Evolutionary conservation across 106 monocot genomes (phyloP), one percentile per base, ranked within the genome.

Genomic region (Phalaenopsis equestris): DNA sequence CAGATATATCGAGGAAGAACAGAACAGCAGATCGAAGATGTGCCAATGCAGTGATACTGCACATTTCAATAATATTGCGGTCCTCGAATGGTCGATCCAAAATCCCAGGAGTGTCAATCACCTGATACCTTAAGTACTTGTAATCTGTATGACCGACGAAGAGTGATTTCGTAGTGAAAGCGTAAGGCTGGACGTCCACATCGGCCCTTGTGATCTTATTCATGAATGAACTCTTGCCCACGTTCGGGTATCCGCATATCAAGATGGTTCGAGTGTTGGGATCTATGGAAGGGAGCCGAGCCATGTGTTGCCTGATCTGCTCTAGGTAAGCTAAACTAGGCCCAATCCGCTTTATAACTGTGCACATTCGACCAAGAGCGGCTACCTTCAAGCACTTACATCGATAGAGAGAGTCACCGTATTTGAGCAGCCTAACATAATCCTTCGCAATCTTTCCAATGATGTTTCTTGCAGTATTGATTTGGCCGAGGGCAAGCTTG

Each of bases 91-190:
- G 99, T 1, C 94, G 91, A 19, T 99, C 95, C 16, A 99, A 81
- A 79, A 95, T 93, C 16, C 99, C 99, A 24, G 99, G 94, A 30
- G 98, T 99, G 78, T 99, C 98, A 46, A 99, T 99, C 65, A 99
- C 98, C 57, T 95, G 98, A 79, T 99, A 99, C n/a, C 99, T 86
- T 10, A 99, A 84, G 75, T 99, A 99, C 83, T 95, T 95, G 82
- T 99, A 99, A 76, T 99, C 99, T 2, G 99, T 93, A 83, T 99
- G 99, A 15, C 99, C 99, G 41, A 99, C 99, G 85, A 95, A 93
- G 37, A 99, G 85, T 9, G 92, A 93, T 56, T 99, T 99, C 1
- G 99, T 99, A 3, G 99, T 99, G 79, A 99, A 99, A 24, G 99
- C 94, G 79, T 93, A 99, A 5, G 99, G 99, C 80, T 99, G 99